Conservation (phyloP, 495 filamentous ascomycete species). For the Penicillium paradoxum region DNA sequence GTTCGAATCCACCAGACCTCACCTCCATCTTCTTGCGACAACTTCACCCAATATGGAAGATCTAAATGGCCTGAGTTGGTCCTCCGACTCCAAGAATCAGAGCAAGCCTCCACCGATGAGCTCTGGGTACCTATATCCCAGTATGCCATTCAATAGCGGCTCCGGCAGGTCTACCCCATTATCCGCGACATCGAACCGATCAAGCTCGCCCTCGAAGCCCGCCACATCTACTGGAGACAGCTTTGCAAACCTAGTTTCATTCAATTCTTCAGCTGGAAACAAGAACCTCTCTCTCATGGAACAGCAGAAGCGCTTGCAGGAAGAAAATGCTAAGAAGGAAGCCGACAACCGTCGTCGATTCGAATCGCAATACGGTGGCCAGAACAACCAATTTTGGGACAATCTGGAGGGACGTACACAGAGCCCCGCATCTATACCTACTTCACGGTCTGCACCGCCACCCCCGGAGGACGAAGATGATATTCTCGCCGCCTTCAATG, state of each 20-base stretch:
- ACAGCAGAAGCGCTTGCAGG: slow-evolving; percentile 75
- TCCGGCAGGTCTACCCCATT: slow-evolving; percentile 68
- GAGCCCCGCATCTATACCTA: slow-evolving; percentile 34
- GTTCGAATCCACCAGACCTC: slow-evolving; percentile 19
- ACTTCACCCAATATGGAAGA: slow-evolving; percentile 48
- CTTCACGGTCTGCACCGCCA: slow-evolving; percentile 47
- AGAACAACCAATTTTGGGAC: slow-evolving; percentile 66
- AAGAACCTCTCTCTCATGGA: slow-evolving; percentile 76
- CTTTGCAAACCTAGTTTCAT: slow-evolving; percentile 83
- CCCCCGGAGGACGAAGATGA: slow-evolving; percentile 49
- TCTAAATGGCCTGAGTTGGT: slow-evolving; percentile 54
- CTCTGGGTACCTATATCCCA: slow-evolving; percentile 53
- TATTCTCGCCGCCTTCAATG: slow-evolving; percentile 58
- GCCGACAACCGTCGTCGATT: slow-evolving; percentile 62
- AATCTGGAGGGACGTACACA: slow-evolving; percentile 48
- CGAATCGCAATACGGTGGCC: slow-evolving; percentile 68
- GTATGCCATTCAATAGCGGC: slow-evolving; percentile 52
- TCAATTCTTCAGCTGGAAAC: slow-evolving; percentile 57
- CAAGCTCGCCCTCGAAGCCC: slow-evolving; percentile 47
- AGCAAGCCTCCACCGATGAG: slow-evolving; percentile 48
- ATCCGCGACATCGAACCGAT: slow-evolving; percentile 49
- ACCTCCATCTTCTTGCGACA: slow-evolving; percentile 1
- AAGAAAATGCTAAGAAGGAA: slow-evolving; percentile 70
- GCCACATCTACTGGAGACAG: slow-evolving; percentile 69
- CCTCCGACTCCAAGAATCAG: slow-evolving; percentile 30